Evolutionary conservation across 2,329 filamentous ascomycete genomes (phyloP), one percentile per base, ranked within the genome.

Genomic region (Aureobasidium subglaciale): DNA sequence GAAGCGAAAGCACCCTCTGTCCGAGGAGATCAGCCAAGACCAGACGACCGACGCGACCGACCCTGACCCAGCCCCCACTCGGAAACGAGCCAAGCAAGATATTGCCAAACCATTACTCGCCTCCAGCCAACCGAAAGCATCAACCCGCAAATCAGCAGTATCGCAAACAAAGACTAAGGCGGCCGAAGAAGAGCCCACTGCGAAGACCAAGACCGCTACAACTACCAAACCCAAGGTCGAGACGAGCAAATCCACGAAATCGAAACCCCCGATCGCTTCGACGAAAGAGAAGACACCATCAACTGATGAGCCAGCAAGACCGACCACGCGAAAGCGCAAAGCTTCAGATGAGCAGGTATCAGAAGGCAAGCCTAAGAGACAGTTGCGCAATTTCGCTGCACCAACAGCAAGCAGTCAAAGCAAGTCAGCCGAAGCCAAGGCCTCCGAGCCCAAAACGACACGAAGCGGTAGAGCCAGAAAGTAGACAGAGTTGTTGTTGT

Each of bases 331-430:
- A 11, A 71, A 72, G 61, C 64, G 70, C 27, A 72, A 65, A 53
- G 63, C 61, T 13, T 40, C 57, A 15, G 58, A 41, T 18, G 60
- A 59, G 9, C 62, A 66, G 1, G 43, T 55, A 3, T 25, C 48
- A 7, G 64, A 63, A 13, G 45, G 55, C 5, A 46, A 62, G 3
- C 68, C 68, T 57, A 70, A 68, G 62, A 63, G 67, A 29, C 55
- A 59, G 1, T 65, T 65, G 13, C 60, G 58, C 61, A 37, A 66
- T 65, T 11, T 71, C 46, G 67, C 68, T 16, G 67, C 69, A 15
- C 66, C 70, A 7, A 72, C 70, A 10, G 66, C 68, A 40, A 64
- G 67, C 52, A 71, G 68, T 52, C 65, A 68, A 49, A 66, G 65
- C 18, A 63, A 60, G 22, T 34, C 9, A 9, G 11, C 54, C 16